Percentiles rank a stretch among this genome's conserved stretches.
Evolutionary conservation across 164 flowering plant species (phyloP).

Genomic region (Macadamia tetraphylla): DNA sequence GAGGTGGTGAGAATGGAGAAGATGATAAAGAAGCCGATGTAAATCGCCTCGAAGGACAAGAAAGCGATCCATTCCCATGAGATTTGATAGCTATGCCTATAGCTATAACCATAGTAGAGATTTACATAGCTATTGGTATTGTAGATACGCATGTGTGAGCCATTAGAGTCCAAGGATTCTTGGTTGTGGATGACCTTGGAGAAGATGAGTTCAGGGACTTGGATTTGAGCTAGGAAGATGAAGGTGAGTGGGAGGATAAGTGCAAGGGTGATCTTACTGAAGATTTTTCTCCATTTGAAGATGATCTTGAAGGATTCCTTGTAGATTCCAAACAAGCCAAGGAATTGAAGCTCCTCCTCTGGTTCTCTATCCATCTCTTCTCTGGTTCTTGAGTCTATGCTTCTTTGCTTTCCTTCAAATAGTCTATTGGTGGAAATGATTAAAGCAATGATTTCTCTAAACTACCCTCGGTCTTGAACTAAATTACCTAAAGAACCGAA

Average conservation of each 20-base stretch:
- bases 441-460: no score
- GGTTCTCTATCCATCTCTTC: slow-evolving; percentile 34
- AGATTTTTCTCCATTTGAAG: slow-evolving; percentile 33
- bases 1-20: slow-evolving; percentile 37
- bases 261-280: slow-evolving; percentile 45
- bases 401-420: no score
- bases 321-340: slow-evolving; percentile 36
- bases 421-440: no score
- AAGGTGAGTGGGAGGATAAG: slow-evolving; percentile 61
- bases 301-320: slow-evolving; percentile 39
- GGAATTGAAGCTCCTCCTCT: slow-evolving; percentile 39
- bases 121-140: no score
- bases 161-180: slow-evolving; percentile 6
- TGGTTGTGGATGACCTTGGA: slow-evolving; percentile 24
- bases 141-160: background rate
- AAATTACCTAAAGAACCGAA: no score
- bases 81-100: slow-evolving; percentile 7
- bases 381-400: no score
- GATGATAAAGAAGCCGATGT: slow-evolving; percentile 25
- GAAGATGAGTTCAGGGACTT: slow-evolving; percentile 33
- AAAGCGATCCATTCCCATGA: slow-evolving; percentile 27
- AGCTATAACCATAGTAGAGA: no score
- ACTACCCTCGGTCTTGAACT: no score
- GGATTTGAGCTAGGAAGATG: slow-evolving; percentile 45
- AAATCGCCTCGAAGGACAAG: slow-evolving; percentile 26